Percentiles rank a stretch among this genome's conserved stretches.
Evolutionary conservation across 116 monocot species (phyloP).

Genomic region (Iris pallida): DNA sequence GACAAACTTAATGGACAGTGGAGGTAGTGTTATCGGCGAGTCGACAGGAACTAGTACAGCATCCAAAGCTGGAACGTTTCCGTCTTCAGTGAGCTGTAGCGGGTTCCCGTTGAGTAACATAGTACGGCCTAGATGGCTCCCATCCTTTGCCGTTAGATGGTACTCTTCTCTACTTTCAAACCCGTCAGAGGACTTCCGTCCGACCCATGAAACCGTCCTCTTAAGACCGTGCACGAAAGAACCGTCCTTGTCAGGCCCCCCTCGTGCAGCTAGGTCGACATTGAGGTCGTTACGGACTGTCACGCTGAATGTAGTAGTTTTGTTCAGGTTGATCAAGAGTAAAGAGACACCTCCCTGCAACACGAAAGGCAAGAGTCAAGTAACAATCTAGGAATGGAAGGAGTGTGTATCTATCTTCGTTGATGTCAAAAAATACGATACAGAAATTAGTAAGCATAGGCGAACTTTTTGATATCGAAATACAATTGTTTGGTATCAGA

Average conservation of each 20-base stretch:
- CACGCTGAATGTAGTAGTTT: slow-evolving; percentile 29
- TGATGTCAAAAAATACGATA: no score
- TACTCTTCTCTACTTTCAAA: slow-evolving; percentile 48
- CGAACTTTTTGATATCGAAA: neutral
- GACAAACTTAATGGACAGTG: slow-evolving; percentile 54
- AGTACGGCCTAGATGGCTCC: slow-evolving; percentile 31
- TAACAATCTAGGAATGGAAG: no score
- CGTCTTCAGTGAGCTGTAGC: slow-evolving; percentile 32
- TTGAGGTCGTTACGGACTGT: slow-evolving; percentile 48
- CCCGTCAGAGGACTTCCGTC: slow-evolving; percentile 23
- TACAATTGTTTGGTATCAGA: neutral
- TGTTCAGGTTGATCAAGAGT: slow-evolving; percentile 62
- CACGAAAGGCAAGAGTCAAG: neutral
- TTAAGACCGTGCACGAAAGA: slow-evolving; percentile 29
- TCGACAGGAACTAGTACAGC: slow-evolving; percentile 23
- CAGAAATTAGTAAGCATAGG: no score
- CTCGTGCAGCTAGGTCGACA: slow-evolving; percentile 15
- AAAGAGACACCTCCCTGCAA: slow-evolving; percentile 54
- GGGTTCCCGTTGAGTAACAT: slow-evolving; percentile 65
- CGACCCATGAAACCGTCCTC: slow-evolving; percentile 40
- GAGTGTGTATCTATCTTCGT: neutral
- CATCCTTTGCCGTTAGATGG: slow-evolving; percentile 50
- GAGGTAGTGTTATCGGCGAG: slow-evolving; percentile 24
- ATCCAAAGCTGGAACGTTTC: slow-evolving; percentile 35
- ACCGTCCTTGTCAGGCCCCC: slow-evolving; percentile 6